These are phyloP conservation scores for Millerozyma acaciae DNA, from an alignment of 805 yeast species.

Conservation along the genomic window DNA sequence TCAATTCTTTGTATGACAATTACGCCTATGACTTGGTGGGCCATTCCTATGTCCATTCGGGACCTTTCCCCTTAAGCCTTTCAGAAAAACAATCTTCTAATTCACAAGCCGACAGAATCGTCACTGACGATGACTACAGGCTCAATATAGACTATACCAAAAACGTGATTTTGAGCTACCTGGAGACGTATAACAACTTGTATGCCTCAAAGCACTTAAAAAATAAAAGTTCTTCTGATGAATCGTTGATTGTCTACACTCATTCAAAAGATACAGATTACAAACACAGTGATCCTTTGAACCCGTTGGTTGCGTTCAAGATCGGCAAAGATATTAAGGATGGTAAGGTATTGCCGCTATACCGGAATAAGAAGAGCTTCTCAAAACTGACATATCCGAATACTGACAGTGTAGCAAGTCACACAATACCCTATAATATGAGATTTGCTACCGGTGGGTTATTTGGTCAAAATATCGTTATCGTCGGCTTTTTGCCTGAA, in stretches of 20 bases:
- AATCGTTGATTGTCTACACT: conserved; percentile 31
- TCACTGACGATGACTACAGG: conserved; percentile 13
- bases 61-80: conserved; percentile 15
- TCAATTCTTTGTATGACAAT: conserved; percentile 28
- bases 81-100: conserved; percentile 13
- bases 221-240: conserved; percentile 12
- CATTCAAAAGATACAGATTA: conserved; percentile 18
- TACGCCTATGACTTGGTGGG: conserved; percentile 45
- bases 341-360: conserved; percentile 30
- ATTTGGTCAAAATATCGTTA: conserved; percentile 63
- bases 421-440: conserved; percentile 45
- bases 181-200: not conserved
- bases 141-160: conserved; percentile 29
- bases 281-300: conserved; percentile 12
- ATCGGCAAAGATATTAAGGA: conserved; percentile 29
- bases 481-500: conserved; percentile 55
- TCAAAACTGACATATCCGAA: conserved; percentile 2
- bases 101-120: conserved; percentile 9
- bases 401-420: conserved; percentile 18
- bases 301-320: conserved; percentile 34
- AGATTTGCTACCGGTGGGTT: conserved; percentile 56
- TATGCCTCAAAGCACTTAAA: not conserved
- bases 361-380: conserved; percentile 15
- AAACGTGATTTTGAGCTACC: conserved; percentile 31
- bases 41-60: conserved; percentile 23